Evolutionary conservation across 108 stramenopile species (phyloP), one percentile per base, ranked within the genome.

Genomic region (Fragilaria radians): DNA sequence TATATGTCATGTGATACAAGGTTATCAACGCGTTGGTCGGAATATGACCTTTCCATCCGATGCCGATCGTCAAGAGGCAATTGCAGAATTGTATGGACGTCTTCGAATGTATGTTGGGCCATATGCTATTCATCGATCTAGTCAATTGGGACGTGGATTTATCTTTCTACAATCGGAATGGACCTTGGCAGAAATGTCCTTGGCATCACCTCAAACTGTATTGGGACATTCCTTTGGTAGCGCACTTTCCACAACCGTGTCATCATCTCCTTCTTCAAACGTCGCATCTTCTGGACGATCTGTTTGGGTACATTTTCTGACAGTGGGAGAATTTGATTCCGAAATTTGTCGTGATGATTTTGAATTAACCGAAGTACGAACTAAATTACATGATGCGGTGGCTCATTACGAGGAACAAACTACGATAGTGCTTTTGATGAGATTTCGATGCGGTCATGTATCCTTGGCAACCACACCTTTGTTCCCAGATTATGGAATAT

Each of bases 311-410:
- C 85, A 92, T 59, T 92, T 77, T 72, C 61, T 92, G 57, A 85
- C 91, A 1, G 51, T 88, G 67, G 85, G 81, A 31, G 91, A 92
- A 59, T 92, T 69, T 48, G 86, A 86, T 54, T 57, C 77, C 26
- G 91, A 92, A 59, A 81, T 92, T 0, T 88, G 86, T 55, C 72
- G 75, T 50, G 87, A 92, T 61, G 91, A 92, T 61, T 92, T 92
- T 79, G 91, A 92, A 73, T 58, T 92, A 61, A 75, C 83, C 2
- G 36, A 57, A 11, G 77, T 79, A 46, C 66, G 85, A 46, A 74
- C 48, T 1, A 66, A 80, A 23, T 64, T 92, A 23, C 73, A 80
- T 51, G 58, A 73, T 22, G 63, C 67, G 4, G 78, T 88, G 11
- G 74, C 86, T 11, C 52, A 67, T 1, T 88, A 91, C 73, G 78